A percentile compares a stretch with the other conserved stretches of the same genome.
Evolutionary conservation across 2,329 filamentous ascomycete species (phyloP).

Genomic region (Ophiostoma perfectum): DNA sequence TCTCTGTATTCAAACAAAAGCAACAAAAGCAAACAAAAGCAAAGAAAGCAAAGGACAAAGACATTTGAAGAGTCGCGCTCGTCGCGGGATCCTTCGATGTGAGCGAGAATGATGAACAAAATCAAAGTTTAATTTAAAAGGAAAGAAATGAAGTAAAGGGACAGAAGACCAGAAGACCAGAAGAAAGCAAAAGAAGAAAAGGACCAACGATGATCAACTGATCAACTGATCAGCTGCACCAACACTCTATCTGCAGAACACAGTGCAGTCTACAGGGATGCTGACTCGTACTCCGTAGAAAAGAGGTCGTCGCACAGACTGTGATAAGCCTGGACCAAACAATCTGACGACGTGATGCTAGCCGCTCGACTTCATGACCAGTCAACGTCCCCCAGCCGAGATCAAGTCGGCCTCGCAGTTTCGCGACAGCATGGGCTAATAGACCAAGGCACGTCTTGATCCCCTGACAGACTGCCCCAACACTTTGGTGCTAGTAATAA

Average conservation of each 20-base stretch:
- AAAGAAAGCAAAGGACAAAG: too few species aligned
- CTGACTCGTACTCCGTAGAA: neutral
- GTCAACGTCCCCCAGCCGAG: neutral
- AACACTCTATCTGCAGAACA: neutral
- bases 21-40: neutral
- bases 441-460: too few species aligned
- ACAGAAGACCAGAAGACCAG: neutral
- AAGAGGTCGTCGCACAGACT: neutral
- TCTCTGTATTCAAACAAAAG: neutral
- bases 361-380: neutral
- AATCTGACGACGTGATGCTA: neutral
- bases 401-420: neutral
- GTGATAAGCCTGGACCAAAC: neutral
- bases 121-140: too few species aligned
- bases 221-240: neutral
- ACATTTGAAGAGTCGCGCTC: too few species aligned
- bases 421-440: neutral
- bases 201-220: neutral
- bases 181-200: neutral
- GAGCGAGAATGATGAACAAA: too few species aligned
- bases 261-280: conserved; percentile 2
- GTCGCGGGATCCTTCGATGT: too few species aligned
- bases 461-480: too few species aligned
- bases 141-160: too few species aligned
- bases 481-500: too few species aligned